Percentiles rank a stretch among this genome's conserved stretches.
phyloP scores from a whole-genome alignment of 176 grass and related monocot species.

The Eleusine indica region DNA sequence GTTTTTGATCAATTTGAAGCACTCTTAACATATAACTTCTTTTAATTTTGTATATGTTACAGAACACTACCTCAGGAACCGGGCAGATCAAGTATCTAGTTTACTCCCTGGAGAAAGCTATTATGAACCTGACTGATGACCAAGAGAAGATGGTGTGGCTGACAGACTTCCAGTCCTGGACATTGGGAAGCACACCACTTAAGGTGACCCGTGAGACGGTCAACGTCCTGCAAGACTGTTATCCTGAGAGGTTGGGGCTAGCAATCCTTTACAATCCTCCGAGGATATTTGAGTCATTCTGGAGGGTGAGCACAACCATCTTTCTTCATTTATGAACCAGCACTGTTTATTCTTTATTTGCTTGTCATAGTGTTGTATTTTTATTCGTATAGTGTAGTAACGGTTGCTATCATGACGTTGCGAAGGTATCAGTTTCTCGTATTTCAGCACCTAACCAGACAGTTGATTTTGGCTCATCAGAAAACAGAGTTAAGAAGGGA shows the following conservation, averaged over 20 bases:
- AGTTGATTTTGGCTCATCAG: neutral
- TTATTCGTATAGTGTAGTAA: neutral
- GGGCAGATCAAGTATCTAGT: constrained; percentile 84
- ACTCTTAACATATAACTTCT: neutral
- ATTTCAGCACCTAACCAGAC: no score
- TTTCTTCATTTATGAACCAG: constrained; percentile 12
- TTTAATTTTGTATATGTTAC: neutral
- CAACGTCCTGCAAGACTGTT: constrained; percentile 73
- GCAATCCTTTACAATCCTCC: constrained; percentile 86
- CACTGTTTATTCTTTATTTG: neutral
- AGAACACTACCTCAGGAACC: constrained; percentile 67
- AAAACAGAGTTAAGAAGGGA: neutral
- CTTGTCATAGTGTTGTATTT: neutral
- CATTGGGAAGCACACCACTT: constrained; percentile 63
- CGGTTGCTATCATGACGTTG: neutral
- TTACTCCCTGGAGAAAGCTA: constrained; percentile 80
- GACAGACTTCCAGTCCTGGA: constrained; percentile 77
- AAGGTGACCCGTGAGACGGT: constrained; percentile 71
- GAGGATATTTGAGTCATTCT: constrained; percentile 84
- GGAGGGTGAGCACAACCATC: constrained; percentile 49
- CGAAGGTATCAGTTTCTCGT: no score
- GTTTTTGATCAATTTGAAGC: neutral
- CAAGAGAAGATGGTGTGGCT: constrained; percentile 90
- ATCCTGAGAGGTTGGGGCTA: constrained; percentile 77
- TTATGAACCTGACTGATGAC: constrained; percentile 55